phyloP scores from a whole-genome alignment of 2,329 filamentous ascomycete genomes.

The Trichophyton mentagrophytes region DNA sequence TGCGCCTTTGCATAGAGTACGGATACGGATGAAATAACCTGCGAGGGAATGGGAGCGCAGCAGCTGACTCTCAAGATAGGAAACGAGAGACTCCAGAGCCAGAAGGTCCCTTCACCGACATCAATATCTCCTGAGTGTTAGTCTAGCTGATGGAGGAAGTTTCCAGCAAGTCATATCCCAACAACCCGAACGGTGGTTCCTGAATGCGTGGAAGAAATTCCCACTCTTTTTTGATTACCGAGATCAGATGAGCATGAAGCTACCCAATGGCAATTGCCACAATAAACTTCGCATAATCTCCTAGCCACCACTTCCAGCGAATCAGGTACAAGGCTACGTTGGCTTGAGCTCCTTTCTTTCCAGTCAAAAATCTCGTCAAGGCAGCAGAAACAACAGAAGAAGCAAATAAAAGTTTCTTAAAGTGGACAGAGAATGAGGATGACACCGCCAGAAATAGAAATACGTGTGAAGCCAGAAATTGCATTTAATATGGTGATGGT shows the following conservation, averaged over 20 bases:
- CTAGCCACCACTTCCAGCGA: neutral
- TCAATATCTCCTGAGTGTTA: neutral
- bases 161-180: neutral
- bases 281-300: slow-evolving; percentile 1
- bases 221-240: neutral
- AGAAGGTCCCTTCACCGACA: neutral
- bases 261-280: neutral
- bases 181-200: slow-evolving; percentile 3
- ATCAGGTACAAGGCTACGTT: neutral
- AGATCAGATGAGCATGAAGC: slow-evolving; percentile 1
- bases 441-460: slow-evolving; percentile 5
- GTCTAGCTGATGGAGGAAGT: neutral
- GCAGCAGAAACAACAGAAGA: neutral
- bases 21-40: neutral
- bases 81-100: neutral
- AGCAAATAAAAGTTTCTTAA: slow-evolving; percentile 1
- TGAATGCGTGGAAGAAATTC: neutral
- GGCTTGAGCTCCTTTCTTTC: neutral
- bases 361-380: neutral
- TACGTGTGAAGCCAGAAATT: neutral
- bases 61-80: neutral
- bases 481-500: neutral
- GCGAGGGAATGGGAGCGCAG: neutral
- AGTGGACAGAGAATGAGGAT: neutral
- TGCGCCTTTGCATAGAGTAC: neutral